phyloP scores from a whole-genome alignment of 257 asterid species.

The Primulina eburnea region DNA sequence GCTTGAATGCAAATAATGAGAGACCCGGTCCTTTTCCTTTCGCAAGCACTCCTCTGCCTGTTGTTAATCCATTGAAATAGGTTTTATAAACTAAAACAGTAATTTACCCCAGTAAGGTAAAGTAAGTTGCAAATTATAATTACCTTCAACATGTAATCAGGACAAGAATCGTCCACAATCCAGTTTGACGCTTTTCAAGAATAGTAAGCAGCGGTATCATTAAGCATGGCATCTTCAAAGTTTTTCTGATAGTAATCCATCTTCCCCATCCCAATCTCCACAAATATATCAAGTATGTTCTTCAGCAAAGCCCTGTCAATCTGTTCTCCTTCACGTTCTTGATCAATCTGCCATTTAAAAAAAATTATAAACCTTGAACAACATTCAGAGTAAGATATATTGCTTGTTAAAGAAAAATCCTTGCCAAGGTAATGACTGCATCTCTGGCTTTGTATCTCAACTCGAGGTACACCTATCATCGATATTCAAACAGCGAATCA shows the following conservation, averaged over 20 bases:
- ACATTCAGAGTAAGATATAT: background rate
- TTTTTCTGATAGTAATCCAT: conserved; percentile 38
- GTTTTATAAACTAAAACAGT: conserved; percentile 1
- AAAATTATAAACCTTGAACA: conserved; percentile 2
- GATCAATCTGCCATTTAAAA: conserved; percentile 37
- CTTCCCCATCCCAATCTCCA: conserved; percentile 43
- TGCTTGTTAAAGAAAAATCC: conserved; percentile 6
- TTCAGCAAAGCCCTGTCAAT: conserved; percentile 52
- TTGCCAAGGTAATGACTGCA: conserved; percentile 44
- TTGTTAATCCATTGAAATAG: conserved; percentile 6
- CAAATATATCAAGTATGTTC: conserved; percentile 43
- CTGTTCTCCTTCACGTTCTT: conserved; percentile 43
- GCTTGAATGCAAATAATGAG: conserved; percentile 33
- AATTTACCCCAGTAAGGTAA: conserved; percentile 1
- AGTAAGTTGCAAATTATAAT: conserved; percentile 3
- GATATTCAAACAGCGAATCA: conserved; percentile 15
- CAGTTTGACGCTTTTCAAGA: conserved; percentile 60
- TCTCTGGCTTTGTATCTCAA: conserved; percentile 40
- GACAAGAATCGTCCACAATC: conserved; percentile 58
- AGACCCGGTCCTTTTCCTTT: conserved; percentile 51
- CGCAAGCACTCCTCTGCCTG: conserved; percentile 59
- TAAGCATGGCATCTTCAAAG: conserved; percentile 45
- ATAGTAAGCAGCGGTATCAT: conserved; percentile 48
- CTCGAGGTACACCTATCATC: conserved; percentile 44
- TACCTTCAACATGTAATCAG: conserved; percentile 61